phyloP scores from a whole-genome alignment of 257 asterid genomes.

The Ophiorrhiza pumila region DNA sequence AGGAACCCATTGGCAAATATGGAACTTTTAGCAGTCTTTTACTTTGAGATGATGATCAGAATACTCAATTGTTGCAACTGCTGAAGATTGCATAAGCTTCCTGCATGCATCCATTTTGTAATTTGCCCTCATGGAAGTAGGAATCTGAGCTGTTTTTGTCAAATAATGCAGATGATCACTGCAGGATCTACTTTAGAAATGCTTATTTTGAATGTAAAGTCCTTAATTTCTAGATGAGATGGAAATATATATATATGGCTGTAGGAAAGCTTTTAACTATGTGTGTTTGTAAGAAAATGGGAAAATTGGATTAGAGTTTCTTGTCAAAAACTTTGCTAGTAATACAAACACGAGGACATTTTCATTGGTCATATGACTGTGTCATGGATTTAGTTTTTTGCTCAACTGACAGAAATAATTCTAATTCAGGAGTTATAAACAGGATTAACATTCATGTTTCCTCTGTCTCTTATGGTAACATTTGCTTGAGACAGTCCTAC shows the following conservation, averaged over 20 bases:
- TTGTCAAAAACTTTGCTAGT: neutral
- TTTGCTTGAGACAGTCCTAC: neutral
- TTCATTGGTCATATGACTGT: neutral
- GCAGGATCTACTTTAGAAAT: neutral
- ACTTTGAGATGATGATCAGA: neutral
- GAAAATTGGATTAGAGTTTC: neutral
- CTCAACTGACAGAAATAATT: neutral
- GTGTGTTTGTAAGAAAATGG: neutral
- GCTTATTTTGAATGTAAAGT: neutral
- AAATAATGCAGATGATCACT: neutral
- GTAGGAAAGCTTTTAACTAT: neutral
- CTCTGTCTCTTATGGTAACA: neutral
- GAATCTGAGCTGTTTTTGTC: neutral
- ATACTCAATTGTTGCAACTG: neutral
- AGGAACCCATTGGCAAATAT: neutral
- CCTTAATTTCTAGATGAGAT: neutral
- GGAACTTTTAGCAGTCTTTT: neutral
- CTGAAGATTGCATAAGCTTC: neutral
- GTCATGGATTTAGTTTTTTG: neutral
- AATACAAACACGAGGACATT: neutral
- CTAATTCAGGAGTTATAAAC: neutral
- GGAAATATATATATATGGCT: neutral
- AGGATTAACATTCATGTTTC: neutral
- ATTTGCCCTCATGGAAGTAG: neutral
- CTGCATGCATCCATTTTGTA: neutral